Conservation (phyloP, 345 rosid species). For the Arabidopsis suecica region DNA sequence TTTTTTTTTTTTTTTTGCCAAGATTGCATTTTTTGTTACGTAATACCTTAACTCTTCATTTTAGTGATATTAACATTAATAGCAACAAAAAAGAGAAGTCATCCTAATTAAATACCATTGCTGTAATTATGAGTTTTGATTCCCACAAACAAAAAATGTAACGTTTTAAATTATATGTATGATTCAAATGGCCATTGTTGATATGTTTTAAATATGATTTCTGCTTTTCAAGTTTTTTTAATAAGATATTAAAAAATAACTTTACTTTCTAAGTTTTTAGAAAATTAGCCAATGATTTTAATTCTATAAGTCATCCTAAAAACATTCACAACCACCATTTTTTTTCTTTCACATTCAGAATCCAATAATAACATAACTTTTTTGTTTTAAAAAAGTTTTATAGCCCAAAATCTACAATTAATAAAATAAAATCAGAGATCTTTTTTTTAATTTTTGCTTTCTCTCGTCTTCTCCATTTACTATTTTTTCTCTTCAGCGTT, state of each 20-base stretch:
- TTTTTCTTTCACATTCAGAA: background rate
- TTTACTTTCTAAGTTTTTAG: background rate
- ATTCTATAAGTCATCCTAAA: background rate
- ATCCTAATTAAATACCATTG: background rate
- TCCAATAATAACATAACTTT: background rate
- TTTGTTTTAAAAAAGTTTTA: background rate
- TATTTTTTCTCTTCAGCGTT: too few species aligned
- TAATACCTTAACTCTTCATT: too few species aligned
- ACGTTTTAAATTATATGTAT: background rate
- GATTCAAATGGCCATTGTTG: background rate
- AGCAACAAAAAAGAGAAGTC: background rate
- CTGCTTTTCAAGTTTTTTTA: too few species aligned
- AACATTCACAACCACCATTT: background rate
- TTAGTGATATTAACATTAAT: too few species aligned
- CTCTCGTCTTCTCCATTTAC: too few species aligned
- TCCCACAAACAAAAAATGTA: background rate
- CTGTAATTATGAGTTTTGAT: background rate
- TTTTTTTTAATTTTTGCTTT: too few species aligned
- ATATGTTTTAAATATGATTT: too few species aligned
- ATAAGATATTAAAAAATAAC: too few species aligned
- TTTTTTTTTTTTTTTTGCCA: too few species aligned
- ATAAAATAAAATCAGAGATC: too few species aligned
- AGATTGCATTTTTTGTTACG: too few species aligned
- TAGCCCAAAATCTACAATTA: background rate
- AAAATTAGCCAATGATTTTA: background rate